Conservation (phyloP, 2,329 filamentous ascomycete genomes). For the Fusarium siculi region DNA sequence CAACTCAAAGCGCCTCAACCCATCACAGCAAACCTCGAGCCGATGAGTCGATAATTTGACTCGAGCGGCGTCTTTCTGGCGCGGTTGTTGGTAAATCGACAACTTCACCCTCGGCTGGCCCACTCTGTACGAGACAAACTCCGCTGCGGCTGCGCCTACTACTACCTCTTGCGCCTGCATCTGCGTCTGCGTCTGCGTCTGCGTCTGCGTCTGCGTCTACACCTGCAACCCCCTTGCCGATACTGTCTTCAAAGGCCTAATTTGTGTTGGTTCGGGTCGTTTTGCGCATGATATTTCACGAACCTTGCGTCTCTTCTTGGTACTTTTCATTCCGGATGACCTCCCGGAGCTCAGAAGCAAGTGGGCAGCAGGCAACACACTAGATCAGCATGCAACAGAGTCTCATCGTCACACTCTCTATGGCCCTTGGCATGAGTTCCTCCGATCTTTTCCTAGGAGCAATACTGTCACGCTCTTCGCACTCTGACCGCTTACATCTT, state of each 20-base stretch:
- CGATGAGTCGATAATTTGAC: constrained; percentile 25
- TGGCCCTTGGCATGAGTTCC: constrained; percentile 15
- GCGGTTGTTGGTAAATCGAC: constrained; percentile 18
- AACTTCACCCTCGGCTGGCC: constrained; percentile 23
- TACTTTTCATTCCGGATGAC: constrained; percentile 30
- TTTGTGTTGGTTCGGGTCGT: constrained; percentile 9
- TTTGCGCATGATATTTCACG: constrained; percentile 18
- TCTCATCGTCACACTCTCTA: constrained; percentile 25
- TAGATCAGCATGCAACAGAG: constrained; percentile 36
- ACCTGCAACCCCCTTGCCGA: constrained; percentile 5
- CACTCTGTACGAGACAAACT: constrained; percentile 28
- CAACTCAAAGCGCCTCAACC: constrained; percentile 38
- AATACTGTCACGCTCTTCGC: not conserved
- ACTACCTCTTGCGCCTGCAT: constrained; percentile 12
- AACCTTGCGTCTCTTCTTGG: constrained; percentile 26
- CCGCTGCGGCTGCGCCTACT: constrained; percentile 28
- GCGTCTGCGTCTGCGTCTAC: constrained; percentile 25
- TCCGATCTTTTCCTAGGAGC: constrained; percentile 27
- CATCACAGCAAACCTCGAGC: constrained; percentile 29
- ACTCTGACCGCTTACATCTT: constrained; percentile 22
- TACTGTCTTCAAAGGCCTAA: not conserved
- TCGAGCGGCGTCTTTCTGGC: constrained; percentile 14
- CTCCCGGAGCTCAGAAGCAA: constrained; percentile 27
- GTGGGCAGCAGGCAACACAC: constrained; percentile 31
- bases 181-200: constrained; percentile 14